Base-by-base conservation (phyloP, 371 early-diverging fungal genomes). In the Cladochytrium tenue region DNA sequence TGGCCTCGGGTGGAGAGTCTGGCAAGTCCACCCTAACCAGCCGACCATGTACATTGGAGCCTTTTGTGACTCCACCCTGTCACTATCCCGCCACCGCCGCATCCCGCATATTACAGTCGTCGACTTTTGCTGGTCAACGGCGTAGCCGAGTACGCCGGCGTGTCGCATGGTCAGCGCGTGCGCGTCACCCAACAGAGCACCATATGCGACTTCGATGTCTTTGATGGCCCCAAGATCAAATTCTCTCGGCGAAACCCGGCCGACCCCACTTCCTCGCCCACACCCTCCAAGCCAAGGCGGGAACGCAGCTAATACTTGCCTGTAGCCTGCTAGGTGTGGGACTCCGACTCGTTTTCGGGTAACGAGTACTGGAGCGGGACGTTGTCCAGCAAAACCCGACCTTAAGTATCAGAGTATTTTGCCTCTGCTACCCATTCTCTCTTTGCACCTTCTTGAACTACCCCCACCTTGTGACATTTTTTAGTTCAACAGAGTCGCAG, bases 1-100 rank as follows among this genome's bases (percentile, higher is more conserved):
- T 13, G 78, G 78, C 4, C 60, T 78, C 20, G 78, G 78, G n/a
- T 55, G 76, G 10, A 76, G 78, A 1, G 78, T 74, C 0, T 78
- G 78, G 78, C 25, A 60, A 15, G 30, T 63, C 1, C 43, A 7
- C 13, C n/a, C n/a, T n/a, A 20, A 7, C 7, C 7, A 13, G 20
- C 13, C 15, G 20, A 23, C 7, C 17, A n/a, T 2, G n/a, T 72
- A 75, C 33, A 27, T 33, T 3, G 17, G 25, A 2, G 43, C 31
- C 53, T 70, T 71, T 32, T 26, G 69, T 2, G 58, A 67, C 13
- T 68, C 67, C 28, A n/a, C 67, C 34, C 34, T 1, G 25, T 66
- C 64, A 3, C 68, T 53, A 10, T 26, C 62, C 30, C 61, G 31
- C 7, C 26, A n/a, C 32, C 32, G 23, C 23, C 25, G 31, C 10